Conservation (phyloP, 192 early-diverging fungal genomes). For the Diversispora eburnea region DNA sequence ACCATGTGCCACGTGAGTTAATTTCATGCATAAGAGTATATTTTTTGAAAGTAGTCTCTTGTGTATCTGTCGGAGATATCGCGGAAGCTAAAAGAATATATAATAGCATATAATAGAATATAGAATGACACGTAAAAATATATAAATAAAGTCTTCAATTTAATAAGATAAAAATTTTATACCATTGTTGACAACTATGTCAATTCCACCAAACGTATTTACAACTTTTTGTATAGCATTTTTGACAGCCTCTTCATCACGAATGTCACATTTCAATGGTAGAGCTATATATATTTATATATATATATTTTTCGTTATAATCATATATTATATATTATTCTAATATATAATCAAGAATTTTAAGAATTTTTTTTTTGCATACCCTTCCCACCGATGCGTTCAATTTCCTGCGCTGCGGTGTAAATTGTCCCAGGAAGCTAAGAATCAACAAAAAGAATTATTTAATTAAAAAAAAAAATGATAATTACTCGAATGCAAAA, state of each 20-base stretch:
- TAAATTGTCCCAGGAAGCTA: slow-evolving; percentile 83
- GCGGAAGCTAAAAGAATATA: slow-evolving; percentile 53
- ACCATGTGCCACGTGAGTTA: slow-evolving; percentile 78
- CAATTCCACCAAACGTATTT: slow-evolving; percentile 70
- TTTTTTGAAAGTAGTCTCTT: slow-evolving; percentile 52
- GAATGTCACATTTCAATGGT: slow-evolving; percentile 79
- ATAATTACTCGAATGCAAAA: not conserved
- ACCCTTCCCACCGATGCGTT: slow-evolving; percentile 65
- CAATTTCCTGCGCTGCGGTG: slow-evolving; percentile 71
- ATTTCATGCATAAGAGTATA: slow-evolving; percentile 75
- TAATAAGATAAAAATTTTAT: not conserved
- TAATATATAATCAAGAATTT: too few species aligned
- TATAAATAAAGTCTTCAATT: not conserved
- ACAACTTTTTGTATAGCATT: slow-evolving; percentile 64
- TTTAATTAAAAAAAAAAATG: not conserved
- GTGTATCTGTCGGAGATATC: slow-evolving; percentile 62
- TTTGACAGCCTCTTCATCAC: slow-evolving; percentile 71
- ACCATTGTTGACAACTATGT: slow-evolving; percentile 77
- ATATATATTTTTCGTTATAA: not conserved
- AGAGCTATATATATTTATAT: slow-evolving; percentile 44
- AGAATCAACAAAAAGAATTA: not conserved
- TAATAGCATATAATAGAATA: not conserved
- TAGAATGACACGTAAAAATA: not conserved
- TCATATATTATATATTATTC: not conserved
- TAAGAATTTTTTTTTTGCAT: not conserved